These are phyloP conservation scores for Hibiscus trionum DNA, from an alignment of 345 rosid genomes.

Conservation along the genomic window DNA sequence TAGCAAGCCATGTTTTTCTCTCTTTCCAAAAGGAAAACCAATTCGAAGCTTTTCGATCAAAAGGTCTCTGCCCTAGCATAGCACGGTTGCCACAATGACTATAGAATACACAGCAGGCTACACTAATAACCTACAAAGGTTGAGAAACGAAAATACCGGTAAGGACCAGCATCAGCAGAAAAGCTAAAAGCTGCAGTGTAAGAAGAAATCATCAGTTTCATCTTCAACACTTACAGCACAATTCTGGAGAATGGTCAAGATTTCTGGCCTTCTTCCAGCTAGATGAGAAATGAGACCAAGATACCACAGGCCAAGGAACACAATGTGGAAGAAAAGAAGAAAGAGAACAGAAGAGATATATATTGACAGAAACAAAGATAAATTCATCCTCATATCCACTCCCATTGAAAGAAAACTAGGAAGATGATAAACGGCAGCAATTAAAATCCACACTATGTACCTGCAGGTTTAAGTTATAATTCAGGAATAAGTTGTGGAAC, in stretches of 20 bases:
- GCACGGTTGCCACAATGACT: slow-evolving; percentile 98
- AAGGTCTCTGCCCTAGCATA: slow-evolving; percentile 47
- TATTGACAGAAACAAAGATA: slow-evolving; percentile 85
- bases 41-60: slow-evolving; percentile 41
- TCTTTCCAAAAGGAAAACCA: slow-evolving; percentile 71
- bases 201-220: neutral
- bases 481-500: neutral
- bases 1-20: slow-evolving; percentile 62
- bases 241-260: slow-evolving; percentile 86
- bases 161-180: neutral
- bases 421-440: slow-evolving; percentile 94
- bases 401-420: slow-evolving; percentile 99
- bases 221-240: slow-evolving; percentile 63
- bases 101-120: slow-evolving; percentile 96
- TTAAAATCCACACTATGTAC: slow-evolving; percentile 96
- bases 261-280: slow-evolving; percentile 89
- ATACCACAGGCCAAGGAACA: slow-evolving; percentile 88
- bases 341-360: slow-evolving; percentile 75
- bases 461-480: slow-evolving; percentile 31
- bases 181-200: slow-evolving; percentile 2
- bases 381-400: slow-evolving; percentile 97
- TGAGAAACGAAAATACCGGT: slow-evolving; percentile 8
- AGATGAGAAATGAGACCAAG: slow-evolving; percentile 89
- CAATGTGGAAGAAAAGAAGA: slow-evolving; percentile 85
- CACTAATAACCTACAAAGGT: slow-evolving; percentile 70